These are phyloP conservation scores for Papiliotrema flavescens DNA, from an alignment of 1,284 basidiomycete genomes.

Conservation along the genomic window DNA sequence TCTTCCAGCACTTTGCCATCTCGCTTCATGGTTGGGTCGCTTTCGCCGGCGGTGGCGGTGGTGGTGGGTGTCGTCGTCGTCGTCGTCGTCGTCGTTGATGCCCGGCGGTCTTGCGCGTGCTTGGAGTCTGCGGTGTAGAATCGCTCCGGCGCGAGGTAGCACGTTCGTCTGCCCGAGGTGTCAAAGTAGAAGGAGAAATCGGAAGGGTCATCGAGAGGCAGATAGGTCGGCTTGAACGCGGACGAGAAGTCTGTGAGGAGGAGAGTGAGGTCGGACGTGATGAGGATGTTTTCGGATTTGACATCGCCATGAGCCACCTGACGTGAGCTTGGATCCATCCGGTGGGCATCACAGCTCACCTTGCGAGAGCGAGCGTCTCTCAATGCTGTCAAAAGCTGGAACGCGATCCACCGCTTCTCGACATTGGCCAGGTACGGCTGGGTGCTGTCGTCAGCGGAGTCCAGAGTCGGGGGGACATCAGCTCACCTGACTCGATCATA, in stretches of 20 bases:
- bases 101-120: slow-evolving; percentile 58
- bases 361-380: slow-evolving; percentile 72
- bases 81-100: slow-evolving; percentile 45
- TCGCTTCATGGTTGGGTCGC: slow-evolving; percentile 51
- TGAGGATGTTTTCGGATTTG: slow-evolving; percentile 96
- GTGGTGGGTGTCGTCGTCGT: too few species aligned
- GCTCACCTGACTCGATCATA: slow-evolving; percentile 95
- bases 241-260: slow-evolving; percentile 96
- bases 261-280: slow-evolving; percentile 93
- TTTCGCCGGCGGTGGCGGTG: too few species aligned
- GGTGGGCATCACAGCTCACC: slow-evolving; percentile 35
- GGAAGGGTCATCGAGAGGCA: slow-evolving; percentile 93
- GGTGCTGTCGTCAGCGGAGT: slow-evolving; percentile 58
- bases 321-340: background rate
- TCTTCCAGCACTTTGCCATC: slow-evolving; percentile 85
- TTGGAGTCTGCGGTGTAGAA: slow-evolving; percentile 81
- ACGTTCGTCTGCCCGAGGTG: slow-evolving; percentile 85
- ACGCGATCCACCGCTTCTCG: slow-evolving; percentile 98
- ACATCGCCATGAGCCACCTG: slow-evolving; percentile 94
- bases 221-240: slow-evolving; percentile 85
- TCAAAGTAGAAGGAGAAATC: slow-evolving; percentile 99
- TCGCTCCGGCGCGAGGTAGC: slow-evolving; percentile 93
- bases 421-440: slow-evolving; percentile 86
- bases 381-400: slow-evolving; percentile 83
- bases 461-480: background rate